These are phyloP conservation scores for Pestalotiopsis sp. DNA, from an alignment of 2,329 filamentous ascomycete genomes.

Conservation along the genomic window DNA sequence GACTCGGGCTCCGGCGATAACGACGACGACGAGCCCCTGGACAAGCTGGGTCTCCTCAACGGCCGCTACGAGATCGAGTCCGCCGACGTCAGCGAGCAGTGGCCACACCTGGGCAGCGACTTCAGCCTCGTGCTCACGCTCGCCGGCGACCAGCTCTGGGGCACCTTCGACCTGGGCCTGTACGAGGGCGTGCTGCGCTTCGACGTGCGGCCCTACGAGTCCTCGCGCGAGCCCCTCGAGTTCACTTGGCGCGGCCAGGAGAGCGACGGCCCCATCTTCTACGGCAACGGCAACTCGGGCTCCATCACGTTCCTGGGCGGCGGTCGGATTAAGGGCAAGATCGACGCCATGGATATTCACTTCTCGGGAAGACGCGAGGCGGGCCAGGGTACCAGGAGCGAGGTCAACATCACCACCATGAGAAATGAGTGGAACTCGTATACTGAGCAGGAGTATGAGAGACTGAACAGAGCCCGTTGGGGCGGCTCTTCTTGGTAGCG, in stretches of 20 bases:
- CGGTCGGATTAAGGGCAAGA: conserved; percentile 35
- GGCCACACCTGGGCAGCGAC: conserved; percentile 26
- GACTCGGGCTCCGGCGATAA: conserved; percentile 3
- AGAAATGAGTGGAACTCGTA: conserved; percentile 33
- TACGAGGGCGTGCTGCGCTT: conserved; percentile 46
- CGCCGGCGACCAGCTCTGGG: conserved; percentile 45
- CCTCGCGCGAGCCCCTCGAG: conserved; percentile 27
- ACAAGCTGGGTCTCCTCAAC: conserved; percentile 42
- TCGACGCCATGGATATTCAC: conserved; percentile 28
- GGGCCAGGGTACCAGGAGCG: conserved; percentile 33
- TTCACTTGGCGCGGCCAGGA: conserved; percentile 42
- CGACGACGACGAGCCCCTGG: conserved; percentile 21
- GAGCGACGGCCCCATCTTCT: conserved; percentile 27
- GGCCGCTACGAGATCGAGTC: conserved; percentile 45
- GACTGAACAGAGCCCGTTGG: conserved; percentile 23
- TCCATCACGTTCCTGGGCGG: conserved; percentile 40
- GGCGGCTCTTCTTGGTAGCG: not conserved
- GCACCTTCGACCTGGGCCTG: conserved; percentile 44
- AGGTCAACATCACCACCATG: conserved; percentile 27
- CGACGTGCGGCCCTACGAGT: conserved; percentile 34
- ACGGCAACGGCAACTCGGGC: conserved; percentile 30
- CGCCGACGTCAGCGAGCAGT: conserved; percentile 26
- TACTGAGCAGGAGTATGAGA: conserved; percentile 31
- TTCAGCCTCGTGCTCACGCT: conserved; percentile 41
- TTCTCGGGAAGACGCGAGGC: conserved; percentile 30